These are phyloP conservation scores for Desmodesmus armatus DNA, from an alignment of 139 green algal species.

Conservation along the genomic window DNA sequence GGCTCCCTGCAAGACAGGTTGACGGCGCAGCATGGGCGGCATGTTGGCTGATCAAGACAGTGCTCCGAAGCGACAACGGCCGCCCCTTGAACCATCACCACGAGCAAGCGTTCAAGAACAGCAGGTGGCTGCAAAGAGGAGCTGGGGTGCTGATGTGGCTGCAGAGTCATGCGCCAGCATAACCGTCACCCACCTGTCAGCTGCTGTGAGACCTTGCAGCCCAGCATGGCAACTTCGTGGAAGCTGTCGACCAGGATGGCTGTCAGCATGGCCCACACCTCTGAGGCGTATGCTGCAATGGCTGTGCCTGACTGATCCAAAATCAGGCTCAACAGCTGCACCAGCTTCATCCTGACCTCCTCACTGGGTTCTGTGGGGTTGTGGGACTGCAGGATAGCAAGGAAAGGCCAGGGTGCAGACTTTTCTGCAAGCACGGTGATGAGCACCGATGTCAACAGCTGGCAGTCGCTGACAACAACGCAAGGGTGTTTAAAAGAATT, in stretches of 20 bases:
- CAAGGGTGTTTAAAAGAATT: background rate
- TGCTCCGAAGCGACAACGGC: background rate
- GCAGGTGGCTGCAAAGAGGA: no score
- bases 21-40: background rate
- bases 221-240: conserved; percentile 63
- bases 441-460: background rate
- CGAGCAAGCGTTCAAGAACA: background rate
- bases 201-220: conserved; percentile 48
- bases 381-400: background rate
- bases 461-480: no score
- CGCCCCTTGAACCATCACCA: background rate
- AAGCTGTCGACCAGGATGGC: conserved; percentile 59
- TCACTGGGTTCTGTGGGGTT: conserved; percentile 58
- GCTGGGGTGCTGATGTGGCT: no score
- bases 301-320: conserved; percentile 51
- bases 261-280: conserved; percentile 55
- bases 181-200: conserved; percentile 64
- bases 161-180: no score
- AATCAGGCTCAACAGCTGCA: conserved; percentile 52
- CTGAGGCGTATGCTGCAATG: conserved; percentile 62
- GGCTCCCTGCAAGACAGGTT: no score
- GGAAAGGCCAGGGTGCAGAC: background rate
- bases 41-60: background rate
- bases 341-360: conserved; percentile 63
- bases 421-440: background rate